Evolutionary conservation across 345 rosid genomes (phyloP), one percentile per base, ranked within the genome.

Genomic region (Mallotus nudiflorus): DNA sequence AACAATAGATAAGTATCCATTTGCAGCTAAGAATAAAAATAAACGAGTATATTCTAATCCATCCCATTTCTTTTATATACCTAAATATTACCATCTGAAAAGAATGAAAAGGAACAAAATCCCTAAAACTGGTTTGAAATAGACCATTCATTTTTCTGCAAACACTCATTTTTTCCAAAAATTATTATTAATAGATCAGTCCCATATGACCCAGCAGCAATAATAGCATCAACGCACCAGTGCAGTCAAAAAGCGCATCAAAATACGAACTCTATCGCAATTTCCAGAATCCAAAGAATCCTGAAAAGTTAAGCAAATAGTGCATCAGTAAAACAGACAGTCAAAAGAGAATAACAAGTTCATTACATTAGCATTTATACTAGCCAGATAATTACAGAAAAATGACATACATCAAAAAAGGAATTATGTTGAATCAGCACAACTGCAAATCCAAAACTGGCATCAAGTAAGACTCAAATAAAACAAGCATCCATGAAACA

Each of bases 231-330:
- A 64, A 60, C 92, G 14, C 86, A 95, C 99, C 89, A 95, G 67
- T 68, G 79, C 90, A 72, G 97, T 89, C 69, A 95, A 61, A 85
- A 92, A 81, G 67, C 99, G 92, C 86, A 92, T 78, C 87, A 91
- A 80, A 73, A 85, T 84, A 65, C 98, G 99, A 75, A 92, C 85
- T 74, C 54, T 83, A 77, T 92, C 84, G 66, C 96, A 90, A 64
- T 85, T 78, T 56, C 85, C 97, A 58, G 85, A 80, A 77, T 84
- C 81, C 64, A 95, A 83, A 48, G 96, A 93, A 31, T 75, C 92
- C 99, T 93, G 89, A 33, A 79, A 83, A 46, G n/a, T 54, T 44
- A 46, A 28, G 40, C 52, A 24, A 31, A 59, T 50, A 75, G 50
- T 25, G 6, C 35, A 61, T 51, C 46, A 72, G 64, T 12, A 40